Percentiles rank a stretch among this genome's conserved stretches.
phyloP scores from a whole-genome alignment of 192 early-diverging fungal genomes.

The Coemansia sp. region DNA sequence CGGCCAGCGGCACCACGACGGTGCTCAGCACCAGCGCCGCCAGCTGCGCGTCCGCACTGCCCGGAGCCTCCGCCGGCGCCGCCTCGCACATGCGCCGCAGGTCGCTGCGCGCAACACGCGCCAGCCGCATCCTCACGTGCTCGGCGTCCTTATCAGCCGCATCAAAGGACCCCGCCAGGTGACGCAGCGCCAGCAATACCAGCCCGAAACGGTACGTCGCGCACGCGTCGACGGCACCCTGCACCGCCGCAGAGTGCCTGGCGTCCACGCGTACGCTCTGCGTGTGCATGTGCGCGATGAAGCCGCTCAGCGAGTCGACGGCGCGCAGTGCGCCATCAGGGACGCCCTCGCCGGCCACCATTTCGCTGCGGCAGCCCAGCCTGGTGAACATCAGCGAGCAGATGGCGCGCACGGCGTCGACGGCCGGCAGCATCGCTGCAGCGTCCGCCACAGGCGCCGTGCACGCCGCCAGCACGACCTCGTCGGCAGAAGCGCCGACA shows the following conservation, averaged over 20 bases:
- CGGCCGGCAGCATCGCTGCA: slow-evolving; percentile 1
- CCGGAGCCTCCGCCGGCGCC: neutral
- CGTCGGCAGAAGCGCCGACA: too few relatives aligned
- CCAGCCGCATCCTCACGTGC: neutral
- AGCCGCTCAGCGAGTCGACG: slow-evolving; percentile 11
- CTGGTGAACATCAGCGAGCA: slow-evolving; percentile 35
- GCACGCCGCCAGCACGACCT: too few relatives aligned
- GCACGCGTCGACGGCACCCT: neutral
- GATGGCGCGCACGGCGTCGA: slow-evolving; percentile 20
- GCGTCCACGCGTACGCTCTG: too few relatives aligned
- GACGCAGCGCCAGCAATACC: slow-evolving; percentile 25
- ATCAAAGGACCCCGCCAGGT: neutral
- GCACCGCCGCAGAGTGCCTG: too few relatives aligned
- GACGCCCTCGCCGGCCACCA: neutral
- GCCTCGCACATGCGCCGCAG: slow-evolving; percentile 10
- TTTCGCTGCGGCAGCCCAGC: slow-evolving; percentile 1
- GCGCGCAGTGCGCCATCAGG: slow-evolving; percentile 14
- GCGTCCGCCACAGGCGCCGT: neutral
- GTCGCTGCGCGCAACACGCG: neutral
- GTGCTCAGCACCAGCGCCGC: slow-evolving; percentile 12
- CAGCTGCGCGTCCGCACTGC: slow-evolving; percentile 2
- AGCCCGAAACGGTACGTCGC: slow-evolving; percentile 15
- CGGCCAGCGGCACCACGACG: slow-evolving; percentile 34
- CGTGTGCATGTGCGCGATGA: neutral
- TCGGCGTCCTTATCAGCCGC: neutral